Percentiles rank a stretch among this genome's conserved stretches.
Evolutionary conservation across 1,284 basidiomycete genomes (phyloP).

Genomic region (Leccinum huronense): DNA sequence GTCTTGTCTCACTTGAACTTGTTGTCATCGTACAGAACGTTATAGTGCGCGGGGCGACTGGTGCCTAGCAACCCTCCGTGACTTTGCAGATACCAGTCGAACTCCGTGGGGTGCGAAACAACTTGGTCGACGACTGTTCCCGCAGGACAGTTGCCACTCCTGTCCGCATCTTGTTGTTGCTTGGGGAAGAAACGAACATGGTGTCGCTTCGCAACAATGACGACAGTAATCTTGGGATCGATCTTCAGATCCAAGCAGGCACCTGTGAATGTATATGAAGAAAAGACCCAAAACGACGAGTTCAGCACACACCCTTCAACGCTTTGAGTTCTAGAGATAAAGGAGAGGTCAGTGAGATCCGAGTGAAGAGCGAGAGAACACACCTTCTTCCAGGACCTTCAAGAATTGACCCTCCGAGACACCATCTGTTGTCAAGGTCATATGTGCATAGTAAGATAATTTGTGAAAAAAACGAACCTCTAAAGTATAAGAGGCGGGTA

Average conservation of each 20-base stretch:
- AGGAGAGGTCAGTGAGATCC: constrained; percentile 3
- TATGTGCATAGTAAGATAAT: constrained; percentile 1
- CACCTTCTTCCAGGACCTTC: constrained; percentile 62
- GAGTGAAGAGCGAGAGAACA: constrained; percentile 12
- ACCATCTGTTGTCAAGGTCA: constrained; percentile 51
- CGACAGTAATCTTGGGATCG: constrained; percentile 65
- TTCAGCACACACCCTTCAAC: constrained; percentile 46
- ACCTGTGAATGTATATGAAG: constrained; percentile 37
- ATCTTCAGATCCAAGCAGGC: constrained; percentile 58
- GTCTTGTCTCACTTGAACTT: constrained; percentile 42
- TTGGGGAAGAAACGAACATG: constrained; percentile 76
- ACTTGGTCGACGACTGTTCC: constrained; percentile 75
- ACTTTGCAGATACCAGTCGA: constrained; percentile 78
- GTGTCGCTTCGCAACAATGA: constrained; percentile 76
- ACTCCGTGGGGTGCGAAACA: constrained; percentile 70
- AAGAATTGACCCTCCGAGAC: constrained; percentile 79
- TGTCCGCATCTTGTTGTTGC: constrained; percentile 50
- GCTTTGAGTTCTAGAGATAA: constrained; percentile 50
- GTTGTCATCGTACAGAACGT: constrained; percentile 60
- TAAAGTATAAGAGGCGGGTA: constrained; percentile 71
- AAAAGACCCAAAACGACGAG: constrained; percentile 7
- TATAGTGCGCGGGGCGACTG: constrained; percentile 68
- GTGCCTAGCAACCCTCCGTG: constrained; percentile 72
- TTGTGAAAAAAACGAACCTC: constrained; percentile 44
- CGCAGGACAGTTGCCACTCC: constrained; percentile 70